Evolutionary conservation across 179 eudicot genomes (phyloP), one percentile per base, ranked within the genome.

Genomic region (Corrigiola litoralis): DNA sequence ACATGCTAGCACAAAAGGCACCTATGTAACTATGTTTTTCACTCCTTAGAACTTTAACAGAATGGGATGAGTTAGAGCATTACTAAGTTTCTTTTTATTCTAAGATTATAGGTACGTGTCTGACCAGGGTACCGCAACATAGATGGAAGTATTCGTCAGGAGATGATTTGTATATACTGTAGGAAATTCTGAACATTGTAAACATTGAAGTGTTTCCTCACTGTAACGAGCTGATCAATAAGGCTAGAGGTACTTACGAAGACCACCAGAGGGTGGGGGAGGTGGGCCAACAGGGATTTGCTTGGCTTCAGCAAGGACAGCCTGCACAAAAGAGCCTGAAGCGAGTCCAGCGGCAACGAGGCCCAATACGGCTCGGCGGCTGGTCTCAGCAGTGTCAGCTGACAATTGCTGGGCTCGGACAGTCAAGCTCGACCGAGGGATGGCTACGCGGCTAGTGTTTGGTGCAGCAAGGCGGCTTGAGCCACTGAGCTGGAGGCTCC

Each of bases 181-280:
- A 10, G 14, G 44, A 40, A 40, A 8, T 40, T 10, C 1, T 40
- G 3, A 40, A 11, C 44, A 40, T 13, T 12, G 36, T 36, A 17
- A 34, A 52, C n/a, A n/a, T n/a, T n/a, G n/a, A n/a, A n/a, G n/a
- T n/a, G n/a, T n/a, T n/a, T n/a, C n/a, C n/a, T n/a, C n/a, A n/a
- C n/a, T n/a, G n/a, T n/a, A n/a, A n/a, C n/a, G n/a, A n/a, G n/a
- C n/a, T n/a, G n/a, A n/a, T n/a, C n/a, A n/a, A n/a, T n/a, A n/a
- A n/a, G n/a, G n/a, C n/a, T 2, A 37, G 32, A 2, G 55, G 33
- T 17, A 81, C 99, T 83, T 85, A 95, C 96, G 90, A 27, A 91
- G 68, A 51, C 99, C 97, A 20, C 97, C 99, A 38, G 99, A 95
- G n/a, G 92, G 99, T 1, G 88, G 88, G 0, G 97, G 97, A 45